Conservation (phyloP, 352 stramenopile species). For the Phytophthora pistaciae region DNA sequence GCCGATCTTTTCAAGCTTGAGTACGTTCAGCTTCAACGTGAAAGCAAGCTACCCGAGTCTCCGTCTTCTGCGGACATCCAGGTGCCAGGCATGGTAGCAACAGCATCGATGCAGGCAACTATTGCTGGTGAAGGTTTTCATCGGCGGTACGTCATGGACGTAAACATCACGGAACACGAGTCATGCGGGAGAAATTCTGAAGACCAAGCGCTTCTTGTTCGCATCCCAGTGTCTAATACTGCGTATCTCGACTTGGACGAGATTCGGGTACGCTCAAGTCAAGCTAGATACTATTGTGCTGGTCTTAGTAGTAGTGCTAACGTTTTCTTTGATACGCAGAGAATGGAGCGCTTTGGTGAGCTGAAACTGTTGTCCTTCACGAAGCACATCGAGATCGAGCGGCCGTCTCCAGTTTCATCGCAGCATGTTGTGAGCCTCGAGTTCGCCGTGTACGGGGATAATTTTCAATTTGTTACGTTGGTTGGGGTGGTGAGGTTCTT, state of each 20-base stretch:
- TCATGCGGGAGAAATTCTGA: slow-evolving; percentile 5
- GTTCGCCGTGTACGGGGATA: slow-evolving; percentile 42
- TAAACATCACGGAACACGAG: slow-evolving; percentile 31
- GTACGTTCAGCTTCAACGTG: slow-evolving; percentile 25
- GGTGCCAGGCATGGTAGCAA: slow-evolving; percentile 5
- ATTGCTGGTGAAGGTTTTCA: slow-evolving; percentile 58
- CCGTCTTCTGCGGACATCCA: slow-evolving; percentile 12
- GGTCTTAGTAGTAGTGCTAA: too few species aligned
- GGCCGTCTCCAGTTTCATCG: slow-evolving; percentile 56
- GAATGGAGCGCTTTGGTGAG: slow-evolving; percentile 65
- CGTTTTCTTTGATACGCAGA: slow-evolving; percentile 27
- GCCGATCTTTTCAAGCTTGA: slow-evolving; percentile 23
- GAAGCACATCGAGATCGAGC: slow-evolving; percentile 78
- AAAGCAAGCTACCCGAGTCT: slow-evolving; percentile 6
- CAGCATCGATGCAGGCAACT: slow-evolving; percentile 30
- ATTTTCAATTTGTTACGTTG: background rate
- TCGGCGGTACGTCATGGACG: slow-evolving; percentile 44
- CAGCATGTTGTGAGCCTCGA: slow-evolving; percentile 61
- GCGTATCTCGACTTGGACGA: slow-evolving; percentile 68
- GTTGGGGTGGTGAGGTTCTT: background rate
- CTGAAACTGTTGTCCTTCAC: slow-evolving; percentile 50
- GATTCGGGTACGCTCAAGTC: slow-evolving; percentile 42
- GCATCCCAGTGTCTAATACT: slow-evolving; percentile 46
- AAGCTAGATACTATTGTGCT: too few species aligned
- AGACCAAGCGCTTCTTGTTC: slow-evolving; percentile 43